Conservation (phyloP, 2,329 filamentous ascomycete genomes). For the Arthroderma sp. region DNA sequence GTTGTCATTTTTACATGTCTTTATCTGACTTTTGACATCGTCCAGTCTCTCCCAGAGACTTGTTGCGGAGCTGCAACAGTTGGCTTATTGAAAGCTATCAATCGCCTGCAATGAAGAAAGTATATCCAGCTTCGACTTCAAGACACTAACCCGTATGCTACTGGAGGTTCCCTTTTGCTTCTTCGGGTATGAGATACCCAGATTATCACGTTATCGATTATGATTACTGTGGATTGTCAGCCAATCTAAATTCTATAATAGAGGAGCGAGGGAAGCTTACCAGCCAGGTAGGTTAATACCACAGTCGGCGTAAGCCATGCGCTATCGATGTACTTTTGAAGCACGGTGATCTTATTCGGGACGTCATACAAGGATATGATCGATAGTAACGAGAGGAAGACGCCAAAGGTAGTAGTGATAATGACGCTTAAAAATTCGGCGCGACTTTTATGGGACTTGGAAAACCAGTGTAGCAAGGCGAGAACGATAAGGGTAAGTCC, state of each 20-base stretch:
- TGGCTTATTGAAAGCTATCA: not conserved
- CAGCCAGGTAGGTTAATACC: constrained; percentile 3
- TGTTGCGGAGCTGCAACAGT: too few species aligned
- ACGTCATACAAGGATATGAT: constrained; percentile 1
- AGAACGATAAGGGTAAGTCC: constrained; percentile 27
- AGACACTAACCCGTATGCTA: not conserved
- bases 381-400: constrained; percentile 9
- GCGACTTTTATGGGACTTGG: constrained; percentile 15
- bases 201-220: constrained; percentile 8
- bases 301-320: constrained; percentile 12
- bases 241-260: not conserved
- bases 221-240: constrained; percentile 2
- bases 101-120: not conserved
- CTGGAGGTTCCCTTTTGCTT: not conserved
- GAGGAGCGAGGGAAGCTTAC: not conserved
- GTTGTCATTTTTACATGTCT: too few species aligned
- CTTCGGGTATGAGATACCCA: constrained; percentile 5
- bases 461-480: constrained; percentile 19
- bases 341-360: not conserved
- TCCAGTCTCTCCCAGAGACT: too few species aligned
- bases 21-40: too few species aligned
- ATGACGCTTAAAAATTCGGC: constrained; percentile 13
- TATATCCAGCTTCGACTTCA: not conserved
- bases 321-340: constrained; percentile 1
- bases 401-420: constrained; percentile 6